A percentile compares a stretch with the other conserved stretches of the same genome.
Evolutionary conservation across 768 basidiomycete genomes (phyloP).

Genomic region (Agrocybe praecox): DNA sequence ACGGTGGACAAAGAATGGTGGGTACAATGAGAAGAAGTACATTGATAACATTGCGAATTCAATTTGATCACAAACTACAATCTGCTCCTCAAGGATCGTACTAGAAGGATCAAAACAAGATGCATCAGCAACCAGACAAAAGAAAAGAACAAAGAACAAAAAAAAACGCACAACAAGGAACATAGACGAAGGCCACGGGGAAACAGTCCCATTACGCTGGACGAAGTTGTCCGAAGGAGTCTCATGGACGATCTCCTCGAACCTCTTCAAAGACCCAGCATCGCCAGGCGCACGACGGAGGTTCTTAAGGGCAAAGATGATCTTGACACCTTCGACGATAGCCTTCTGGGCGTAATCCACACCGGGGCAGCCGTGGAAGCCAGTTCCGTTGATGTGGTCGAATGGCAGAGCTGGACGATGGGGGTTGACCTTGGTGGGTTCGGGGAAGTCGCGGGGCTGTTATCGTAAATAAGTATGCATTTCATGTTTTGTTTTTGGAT

Average conservation of each 20-base stretch:
- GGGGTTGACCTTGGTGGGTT: conserved; percentile 15
- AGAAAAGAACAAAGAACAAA: neutral
- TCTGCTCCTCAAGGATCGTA: neutral
- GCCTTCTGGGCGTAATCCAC: conserved; percentile 3
- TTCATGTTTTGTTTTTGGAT: neutral
- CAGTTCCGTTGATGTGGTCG: conserved; percentile 6
- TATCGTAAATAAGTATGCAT: neutral
- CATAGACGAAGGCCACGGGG: conserved; percentile 7
- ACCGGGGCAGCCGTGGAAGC: conserved; percentile 7
- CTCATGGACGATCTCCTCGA: conserved; percentile 5
- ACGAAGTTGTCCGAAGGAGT: conserved; percentile 3
- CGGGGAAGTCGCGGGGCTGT: conserved; percentile 14
- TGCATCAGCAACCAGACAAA: neutral
- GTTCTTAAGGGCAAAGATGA: conserved; percentile 10
- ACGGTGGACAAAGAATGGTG: too few relatives aligned
- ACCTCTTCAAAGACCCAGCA: conserved; percentile 3
- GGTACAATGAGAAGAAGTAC: too few relatives aligned
- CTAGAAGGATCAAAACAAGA: neutral
- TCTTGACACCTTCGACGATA: conserved; percentile 9
- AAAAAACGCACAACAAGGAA: conserved; percentile 6
- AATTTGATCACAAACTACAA: too few relatives aligned
- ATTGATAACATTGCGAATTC: too few relatives aligned
- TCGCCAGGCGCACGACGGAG: conserved; percentile 4
- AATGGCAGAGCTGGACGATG: conserved; percentile 7
- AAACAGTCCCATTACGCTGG: conserved; percentile 6